Evolutionary conservation across 2,329 filamentous ascomycete genomes (phyloP).

Genomic region (Harringtonia aguacate): DNA sequence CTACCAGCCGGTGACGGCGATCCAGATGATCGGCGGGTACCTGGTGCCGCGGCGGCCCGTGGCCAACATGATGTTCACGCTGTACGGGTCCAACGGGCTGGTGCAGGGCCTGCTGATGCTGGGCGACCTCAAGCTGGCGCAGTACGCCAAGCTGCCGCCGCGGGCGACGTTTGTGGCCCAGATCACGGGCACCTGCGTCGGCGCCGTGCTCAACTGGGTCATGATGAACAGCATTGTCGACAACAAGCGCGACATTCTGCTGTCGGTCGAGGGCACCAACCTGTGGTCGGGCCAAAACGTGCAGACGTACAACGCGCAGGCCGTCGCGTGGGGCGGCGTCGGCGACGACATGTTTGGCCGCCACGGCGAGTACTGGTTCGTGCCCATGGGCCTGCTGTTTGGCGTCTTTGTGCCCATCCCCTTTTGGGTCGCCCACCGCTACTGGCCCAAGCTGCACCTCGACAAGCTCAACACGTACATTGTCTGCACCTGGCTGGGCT

Average conservation of each 20-base stretch:
- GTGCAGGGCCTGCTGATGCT: conserved; percentile 21
- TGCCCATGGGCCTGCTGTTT: conserved; percentile 36
- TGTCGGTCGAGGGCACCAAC: conserved; percentile 24
- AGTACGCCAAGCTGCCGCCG: conserved; percentile 26
- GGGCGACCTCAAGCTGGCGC: conserved; percentile 24
- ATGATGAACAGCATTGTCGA: conserved; percentile 28
- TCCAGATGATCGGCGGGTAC: conserved; percentile 29
- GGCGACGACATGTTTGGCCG: conserved; percentile 28
- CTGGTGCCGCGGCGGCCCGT: conserved; percentile 28
- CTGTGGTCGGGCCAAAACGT: conserved; percentile 29
- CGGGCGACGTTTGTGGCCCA: conserved; percentile 33
- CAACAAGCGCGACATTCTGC: conserved; percentile 23
- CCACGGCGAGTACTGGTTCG: conserved; percentile 57
- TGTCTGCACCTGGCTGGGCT: conserved; percentile 25
- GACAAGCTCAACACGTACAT: conserved; percentile 46
- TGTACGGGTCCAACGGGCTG: conserved; percentile 22
- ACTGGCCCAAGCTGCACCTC: conserved; percentile 38
- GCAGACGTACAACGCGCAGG: conserved; percentile 19
- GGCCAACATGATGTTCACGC: conserved; percentile 32
- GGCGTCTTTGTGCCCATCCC: conserved; percentile 32
- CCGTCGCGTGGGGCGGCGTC: conserved; percentile 7
- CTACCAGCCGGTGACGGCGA: conserved; percentile 16
- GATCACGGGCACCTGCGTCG: conserved; percentile 23
- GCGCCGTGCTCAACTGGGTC: conserved; percentile 33
- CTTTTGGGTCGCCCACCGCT: conserved; percentile 40